These are phyloP conservation scores for Lepiota venenata DNA, from an alignment of 768 basidiomycete genomes.

Conservation along the genomic window DNA sequence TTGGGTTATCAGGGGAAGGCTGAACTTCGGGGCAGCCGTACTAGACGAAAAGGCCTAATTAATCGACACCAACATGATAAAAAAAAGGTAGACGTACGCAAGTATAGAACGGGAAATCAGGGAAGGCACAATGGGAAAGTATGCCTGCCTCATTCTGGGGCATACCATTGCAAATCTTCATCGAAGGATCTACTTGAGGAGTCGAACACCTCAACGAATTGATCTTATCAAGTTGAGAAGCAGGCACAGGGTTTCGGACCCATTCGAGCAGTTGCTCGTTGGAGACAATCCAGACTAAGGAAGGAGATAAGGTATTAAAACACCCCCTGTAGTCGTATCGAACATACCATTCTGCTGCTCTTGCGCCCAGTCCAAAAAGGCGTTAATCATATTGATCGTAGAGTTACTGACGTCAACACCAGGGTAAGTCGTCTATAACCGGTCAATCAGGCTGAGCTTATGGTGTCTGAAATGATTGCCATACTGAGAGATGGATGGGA, in stretches of 20 bases:
- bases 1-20: constrained; percentile 58
- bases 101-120: constrained; percentile 77
- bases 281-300: constrained; percentile 71
- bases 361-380: constrained; percentile 82
- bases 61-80: background rate
- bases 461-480: constrained; percentile 13
- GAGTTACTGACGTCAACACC: constrained; percentile 47
- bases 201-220: constrained; percentile 59
- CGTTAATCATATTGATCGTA: constrained; percentile 73
- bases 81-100: constrained; percentile 47
- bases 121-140: constrained; percentile 57
- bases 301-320: background rate
- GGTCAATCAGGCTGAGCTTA: background rate
- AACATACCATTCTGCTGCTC: constrained; percentile 54
- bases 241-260: constrained; percentile 66
- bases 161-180: constrained; percentile 76
- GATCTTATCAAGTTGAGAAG: constrained; percentile 52
- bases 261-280: constrained; percentile 70
- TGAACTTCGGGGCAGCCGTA: constrained; percentile 66
- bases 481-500: constrained; percentile 69
- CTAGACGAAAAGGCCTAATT: constrained; percentile 27
- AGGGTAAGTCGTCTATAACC: constrained; percentile 48
- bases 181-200: constrained; percentile 50
- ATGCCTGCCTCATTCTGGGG: constrained; percentile 63
- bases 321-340: background rate